A percentile compares a stretch with the other conserved stretches of the same genome.
Evolutionary conservation across 1,284 basidiomycete species (phyloP).

Genomic region (Tilletia setariae): DNA sequence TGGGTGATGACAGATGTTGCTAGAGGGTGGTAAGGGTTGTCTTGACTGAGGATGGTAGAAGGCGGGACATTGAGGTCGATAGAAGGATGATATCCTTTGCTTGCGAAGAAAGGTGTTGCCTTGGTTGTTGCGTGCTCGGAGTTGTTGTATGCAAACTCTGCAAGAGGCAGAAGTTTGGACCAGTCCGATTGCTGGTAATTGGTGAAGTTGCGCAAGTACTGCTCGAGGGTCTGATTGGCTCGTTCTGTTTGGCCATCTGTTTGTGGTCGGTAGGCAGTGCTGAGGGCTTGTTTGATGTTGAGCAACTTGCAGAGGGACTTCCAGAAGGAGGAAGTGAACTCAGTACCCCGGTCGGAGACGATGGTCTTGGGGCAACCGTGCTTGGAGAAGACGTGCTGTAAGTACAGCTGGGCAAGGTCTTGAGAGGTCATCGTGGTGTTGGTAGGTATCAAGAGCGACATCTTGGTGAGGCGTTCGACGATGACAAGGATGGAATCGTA

Average conservation of each 20-base stretch:
- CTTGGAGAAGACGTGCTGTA: constrained; percentile 51
- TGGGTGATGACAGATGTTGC: not conserved
- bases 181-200: constrained; percentile 31
- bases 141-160: constrained; percentile 19
- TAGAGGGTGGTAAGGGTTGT: constrained; percentile 8
- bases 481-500: no score
- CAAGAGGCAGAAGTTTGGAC: constrained; percentile 17
- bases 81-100: constrained; percentile 9
- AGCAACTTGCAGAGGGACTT: constrained; percentile 35
- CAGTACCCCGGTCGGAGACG: no score
- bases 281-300: constrained; percentile 30
- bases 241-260: no score
- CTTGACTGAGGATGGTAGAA: not conserved
- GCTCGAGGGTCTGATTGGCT: no score
- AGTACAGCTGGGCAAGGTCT: constrained; percentile 33
- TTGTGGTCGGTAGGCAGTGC: constrained; percentile 54
- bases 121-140: constrained; percentile 10
- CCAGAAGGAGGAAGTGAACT: constrained; percentile 53
- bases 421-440: constrained; percentile 42
- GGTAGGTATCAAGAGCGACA: constrained; percentile 62
- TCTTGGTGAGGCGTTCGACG: constrained; percentile 55
- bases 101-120: constrained; percentile 16
- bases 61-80: not conserved
- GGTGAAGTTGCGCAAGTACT: no score
- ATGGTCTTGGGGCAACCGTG: no score